Base-by-base conservation (phyloP, 2,329 filamentous ascomycete species). In the Penicillium sp. region DNA sequence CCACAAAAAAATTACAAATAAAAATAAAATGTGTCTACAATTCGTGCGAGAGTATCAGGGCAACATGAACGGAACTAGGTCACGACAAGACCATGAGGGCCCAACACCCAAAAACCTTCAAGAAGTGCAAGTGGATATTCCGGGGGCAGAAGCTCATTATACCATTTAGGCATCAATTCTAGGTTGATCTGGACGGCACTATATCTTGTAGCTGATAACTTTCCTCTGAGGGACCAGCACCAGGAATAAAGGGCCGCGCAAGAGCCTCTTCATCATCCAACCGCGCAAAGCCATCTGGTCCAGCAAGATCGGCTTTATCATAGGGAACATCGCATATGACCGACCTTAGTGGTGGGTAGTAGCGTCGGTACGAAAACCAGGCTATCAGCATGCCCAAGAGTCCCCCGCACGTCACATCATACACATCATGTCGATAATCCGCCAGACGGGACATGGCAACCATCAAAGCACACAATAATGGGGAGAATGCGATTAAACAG, bases 361-460 rank as follows among this genome's bases (percentile, higher is more conserved):
- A 86, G 46, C 84, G 73, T 50, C 83, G 73, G 66, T 85, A 87
- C 7, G 80, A 82, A 57, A 83, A 81, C 66, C 79, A 82, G 13
- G 83, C 79, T 3, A 86, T 73, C 1, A 72, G 51, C 29, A 84
- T 72, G 0, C 84, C 84, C 7, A 87, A 65, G 18, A 81, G 49
- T 14, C 78, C 79, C 0, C 84, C 84, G 7, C 73, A 74, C 3
- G 79, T 80, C 5, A 87, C 83, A 67, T 87, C 84, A 53, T 81
- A 85, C 2, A 85, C 81, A 67, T 86, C 84, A 57, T 87, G 84
- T 26, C 84, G 74, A 64, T 87, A 87, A 61, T 87, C 84, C 55
- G 84, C 83, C 34, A 84, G 73, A n/a, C 84, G 75, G 5, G 80
- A 84, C 38, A 85, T 81, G 0, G 84, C 84, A 53, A 87, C 83